Base-by-base conservation (phyloP, 2,329 filamentous ascomycete species). In the Pseudocercospora eumusae region DNA sequence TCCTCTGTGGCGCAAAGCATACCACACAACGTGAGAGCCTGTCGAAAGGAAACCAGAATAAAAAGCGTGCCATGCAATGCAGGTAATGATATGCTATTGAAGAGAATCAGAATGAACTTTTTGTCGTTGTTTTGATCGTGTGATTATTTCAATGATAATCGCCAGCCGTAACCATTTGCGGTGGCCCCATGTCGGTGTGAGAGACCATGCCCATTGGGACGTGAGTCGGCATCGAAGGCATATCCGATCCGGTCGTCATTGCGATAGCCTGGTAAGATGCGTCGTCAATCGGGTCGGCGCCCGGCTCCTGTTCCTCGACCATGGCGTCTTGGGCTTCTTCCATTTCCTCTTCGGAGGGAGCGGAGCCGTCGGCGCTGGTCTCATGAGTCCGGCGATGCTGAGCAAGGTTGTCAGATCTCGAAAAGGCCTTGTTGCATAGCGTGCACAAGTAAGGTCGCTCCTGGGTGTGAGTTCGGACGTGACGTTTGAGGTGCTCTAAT, bases 381-480 rank as follows among this genome's bases (percentile, higher is more conserved):
- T 96, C 96, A 79, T 98, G 93, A 71, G 92, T 97, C 73, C 83
- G 84, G 75, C 83, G 84, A 78, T 90, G 88, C 90, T 99, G 95
- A 78, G 95, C 95, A 79, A 99, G 89, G 78, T 99, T 99, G 82
- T 99, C 95, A 74, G 93, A 98, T 80, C 95, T 86, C 63, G 95
- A 98, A 79, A 99, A 99, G 69, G 93, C 93, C 84, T 98, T 98
- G 84, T 91, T 96, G 86, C 95, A 99, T 78, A 96, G 89, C 71
- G 91, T 90, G 86, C 95, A 99, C 75, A 96, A 89, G 80, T 99
- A 99, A 71, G 95, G 95, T 81, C 93, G 91, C 83, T 99, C 95
- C 84, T 99, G 95, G 60, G 95, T 99, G 84, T 99, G 95, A 74
- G 95, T 99, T 81, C 95, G 91, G 78, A 99, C 95, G 82, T 99